These are phyloP conservation scores for Teratosphaeria gauchensis DNA, from an alignment of 2,329 filamentous ascomycete genomes.

Conservation along the genomic window DNA sequence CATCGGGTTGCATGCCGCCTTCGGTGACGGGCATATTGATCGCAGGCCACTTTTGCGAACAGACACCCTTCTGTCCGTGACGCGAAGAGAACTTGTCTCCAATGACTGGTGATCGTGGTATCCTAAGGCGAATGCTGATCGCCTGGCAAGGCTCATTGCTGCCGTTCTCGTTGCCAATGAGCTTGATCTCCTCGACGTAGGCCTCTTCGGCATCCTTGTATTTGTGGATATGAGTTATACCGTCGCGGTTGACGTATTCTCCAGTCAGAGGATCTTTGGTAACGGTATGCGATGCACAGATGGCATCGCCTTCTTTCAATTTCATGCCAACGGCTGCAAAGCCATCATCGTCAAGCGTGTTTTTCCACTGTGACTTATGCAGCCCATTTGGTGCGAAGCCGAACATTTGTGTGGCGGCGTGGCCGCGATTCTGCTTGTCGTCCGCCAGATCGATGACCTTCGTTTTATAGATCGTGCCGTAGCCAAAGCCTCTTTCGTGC, in stretches of 20 bases:
- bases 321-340: slow-evolving; percentile 70
- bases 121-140: slow-evolving; percentile 83
- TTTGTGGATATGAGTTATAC: slow-evolving; percentile 75
- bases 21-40: slow-evolving; percentile 96
- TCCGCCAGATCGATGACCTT: slow-evolving; percentile 84
- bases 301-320: slow-evolving; percentile 69
- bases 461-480: slow-evolving; percentile 96
- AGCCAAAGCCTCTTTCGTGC: slow-evolving; percentile 88
- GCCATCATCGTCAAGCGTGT: slow-evolving; percentile 76
- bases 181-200: slow-evolving; percentile 84
- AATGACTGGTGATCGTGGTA: slow-evolving; percentile 83
- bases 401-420: slow-evolving; percentile 68
- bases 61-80: slow-evolving; percentile 96
- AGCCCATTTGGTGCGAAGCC: slow-evolving; percentile 75
- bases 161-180: slow-evolving; percentile 79
- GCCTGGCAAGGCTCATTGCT: slow-evolving; percentile 77
- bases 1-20: slow-evolving; percentile 88
- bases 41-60: slow-evolving; percentile 88
- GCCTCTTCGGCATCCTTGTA: slow-evolving; percentile 88
- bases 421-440: slow-evolving; percentile 45
- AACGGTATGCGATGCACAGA: slow-evolving; percentile 86
- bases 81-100: slow-evolving; percentile 99
- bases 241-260: slow-evolving; percentile 75
- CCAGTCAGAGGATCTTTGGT: slow-evolving; percentile 62
- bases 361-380: slow-evolving; percentile 60